Conservation (phyloP, 1,139 yeast species). For the Kurtzmaniella quercitrusa region DNA sequence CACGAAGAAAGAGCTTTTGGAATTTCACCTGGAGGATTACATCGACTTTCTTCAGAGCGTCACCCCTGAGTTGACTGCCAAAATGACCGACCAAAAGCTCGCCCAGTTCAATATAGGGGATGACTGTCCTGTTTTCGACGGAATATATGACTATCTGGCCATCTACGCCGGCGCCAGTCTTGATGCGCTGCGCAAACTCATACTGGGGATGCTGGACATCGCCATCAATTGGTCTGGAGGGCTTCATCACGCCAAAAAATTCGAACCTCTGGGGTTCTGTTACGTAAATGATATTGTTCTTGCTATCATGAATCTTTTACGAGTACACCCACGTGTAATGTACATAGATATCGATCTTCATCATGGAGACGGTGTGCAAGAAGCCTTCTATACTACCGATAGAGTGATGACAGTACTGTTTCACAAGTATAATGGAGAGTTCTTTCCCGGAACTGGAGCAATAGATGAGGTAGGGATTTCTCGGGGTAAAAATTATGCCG, state of each 20-base stretch:
- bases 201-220: conserved; percentile 83
- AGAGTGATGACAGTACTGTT: conserved; percentile 93
- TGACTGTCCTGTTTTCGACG: conserved; percentile 97
- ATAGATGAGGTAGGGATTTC: conserved; percentile 85
- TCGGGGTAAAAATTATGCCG: conserved; percentile 77
- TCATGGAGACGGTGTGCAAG: conserved; percentile 98
- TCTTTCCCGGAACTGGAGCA: conserved; percentile 95
- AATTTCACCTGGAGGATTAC: conserved; percentile 87
- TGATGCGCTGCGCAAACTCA: conserved; percentile 85
- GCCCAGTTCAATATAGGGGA: conserved; percentile 91
- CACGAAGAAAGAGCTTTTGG: conserved; percentile 68
- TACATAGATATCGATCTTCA: conserved; percentile 95
- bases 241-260: conserved; percentile 92
- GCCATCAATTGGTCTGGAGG: conserved; percentile 99
- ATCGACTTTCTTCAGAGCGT: conserved; percentile 73
- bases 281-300: conserved; percentile 92
- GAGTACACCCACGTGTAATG: conserved; percentile 86
- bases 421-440: conserved; percentile 93
- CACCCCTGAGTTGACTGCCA: conserved; percentile 73
- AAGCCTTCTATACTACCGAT: conserved; percentile 93
- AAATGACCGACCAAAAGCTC: conserved; percentile 51
- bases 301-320: conserved; percentile 73
- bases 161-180: conserved; percentile 90
- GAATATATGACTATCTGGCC: conserved; percentile 81
- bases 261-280: conserved; percentile 92